These are phyloP conservation scores for Primulina eburnea DNA, from an alignment of 257 asterid species.

Conservation along the genomic window DNA sequence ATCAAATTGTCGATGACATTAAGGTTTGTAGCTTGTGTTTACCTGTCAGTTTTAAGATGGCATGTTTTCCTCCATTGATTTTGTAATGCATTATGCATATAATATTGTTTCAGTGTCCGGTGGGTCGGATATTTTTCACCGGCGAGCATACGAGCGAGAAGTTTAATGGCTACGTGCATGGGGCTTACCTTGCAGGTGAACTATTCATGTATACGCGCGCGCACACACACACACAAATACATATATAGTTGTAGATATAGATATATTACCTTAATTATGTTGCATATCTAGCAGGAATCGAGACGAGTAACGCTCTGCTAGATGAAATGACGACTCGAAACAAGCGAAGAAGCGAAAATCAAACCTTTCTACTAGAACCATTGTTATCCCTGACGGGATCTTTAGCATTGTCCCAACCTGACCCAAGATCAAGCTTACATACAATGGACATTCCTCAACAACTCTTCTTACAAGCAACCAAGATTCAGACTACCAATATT, in stretches of 20 bases:
- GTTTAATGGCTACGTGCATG: slow-evolving; percentile 87
- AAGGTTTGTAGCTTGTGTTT: slow-evolving; percentile 42
- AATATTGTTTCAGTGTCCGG: slow-evolving; percentile 62
- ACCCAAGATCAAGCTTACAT: slow-evolving; percentile 51
- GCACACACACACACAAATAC: too few species aligned
- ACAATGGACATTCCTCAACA: slow-evolving; percentile 57
- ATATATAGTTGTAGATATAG: too few species aligned
- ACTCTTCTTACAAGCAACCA: slow-evolving; percentile 42
- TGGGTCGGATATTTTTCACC: slow-evolving; percentile 78
- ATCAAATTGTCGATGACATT: slow-evolving; percentile 54
- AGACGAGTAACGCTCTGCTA: slow-evolving; percentile 57
- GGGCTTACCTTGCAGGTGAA: slow-evolving; percentile 88
- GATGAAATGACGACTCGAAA: slow-evolving; percentile 56
- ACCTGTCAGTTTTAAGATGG: neutral
- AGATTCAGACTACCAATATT: slow-evolving; percentile 37
- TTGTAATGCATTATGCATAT: neutral
- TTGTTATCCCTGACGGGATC: slow-evolving; percentile 56
- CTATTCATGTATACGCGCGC: neutral
- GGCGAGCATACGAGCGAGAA: slow-evolving; percentile 93
- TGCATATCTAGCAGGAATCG: slow-evolving; percentile 55
- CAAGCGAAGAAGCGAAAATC: slow-evolving; percentile 51
- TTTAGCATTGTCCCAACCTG: slow-evolving; percentile 52
- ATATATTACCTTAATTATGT: neutral
- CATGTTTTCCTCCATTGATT: slow-evolving; percentile 8
- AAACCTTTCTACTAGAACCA: slow-evolving; percentile 51